A percentile compares a stretch with the other conserved stretches of the same genome.
These are phyloP conservation scores for Neofusicoccum sp. DNA, from an alignment of 2,329 filamentous ascomycete species.

Conservation along the genomic window DNA sequence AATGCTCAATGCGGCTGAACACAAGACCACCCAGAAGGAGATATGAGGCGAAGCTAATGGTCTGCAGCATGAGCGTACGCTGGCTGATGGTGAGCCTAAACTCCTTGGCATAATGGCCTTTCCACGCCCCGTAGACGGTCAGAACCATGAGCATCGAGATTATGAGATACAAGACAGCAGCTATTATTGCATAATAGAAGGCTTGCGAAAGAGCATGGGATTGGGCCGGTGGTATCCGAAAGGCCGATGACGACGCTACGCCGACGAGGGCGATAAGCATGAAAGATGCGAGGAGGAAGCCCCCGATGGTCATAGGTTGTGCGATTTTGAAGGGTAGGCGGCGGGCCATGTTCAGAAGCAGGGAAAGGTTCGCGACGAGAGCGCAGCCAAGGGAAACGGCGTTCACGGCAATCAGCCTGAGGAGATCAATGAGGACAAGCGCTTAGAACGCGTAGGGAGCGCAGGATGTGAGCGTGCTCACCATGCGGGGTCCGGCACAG, in stretches of 20 bases:
- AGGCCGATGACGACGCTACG: conserved; percentile 48
- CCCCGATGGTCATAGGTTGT: conserved; percentile 62
- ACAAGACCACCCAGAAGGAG: conserved; percentile 51
- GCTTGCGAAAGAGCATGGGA: conserved; percentile 57
- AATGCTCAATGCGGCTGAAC: conserved; percentile 53
- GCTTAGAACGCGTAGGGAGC: background rate
- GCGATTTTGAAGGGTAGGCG: conserved; percentile 58
- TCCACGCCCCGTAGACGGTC: conserved; percentile 59
- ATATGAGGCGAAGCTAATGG: conserved; percentile 53
- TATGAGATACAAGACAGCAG: conserved; percentile 59
- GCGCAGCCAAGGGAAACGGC: conserved; percentile 58
- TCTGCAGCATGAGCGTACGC: conserved; percentile 58
- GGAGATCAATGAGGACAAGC: background rate
- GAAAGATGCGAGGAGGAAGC: conserved; percentile 58
- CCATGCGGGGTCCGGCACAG: conserved; percentile 59
- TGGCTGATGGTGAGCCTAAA: conserved; percentile 60
- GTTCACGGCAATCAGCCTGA: conserved; percentile 57
- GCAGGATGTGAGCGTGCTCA: conserved; percentile 26
- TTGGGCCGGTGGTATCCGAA: conserved; percentile 45
- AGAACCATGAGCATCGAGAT: conserved; percentile 58
- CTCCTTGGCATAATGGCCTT: conserved; percentile 57
- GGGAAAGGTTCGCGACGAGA: conserved; percentile 55
- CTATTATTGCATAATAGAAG: conserved; percentile 63
- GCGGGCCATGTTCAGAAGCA: conserved; percentile 63
- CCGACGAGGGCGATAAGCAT: conserved; percentile 57